These are phyloP conservation scores for Tuber aestivum DNA, from an alignment of 495 filamentous ascomycete genomes.

Conservation along the genomic window DNA sequence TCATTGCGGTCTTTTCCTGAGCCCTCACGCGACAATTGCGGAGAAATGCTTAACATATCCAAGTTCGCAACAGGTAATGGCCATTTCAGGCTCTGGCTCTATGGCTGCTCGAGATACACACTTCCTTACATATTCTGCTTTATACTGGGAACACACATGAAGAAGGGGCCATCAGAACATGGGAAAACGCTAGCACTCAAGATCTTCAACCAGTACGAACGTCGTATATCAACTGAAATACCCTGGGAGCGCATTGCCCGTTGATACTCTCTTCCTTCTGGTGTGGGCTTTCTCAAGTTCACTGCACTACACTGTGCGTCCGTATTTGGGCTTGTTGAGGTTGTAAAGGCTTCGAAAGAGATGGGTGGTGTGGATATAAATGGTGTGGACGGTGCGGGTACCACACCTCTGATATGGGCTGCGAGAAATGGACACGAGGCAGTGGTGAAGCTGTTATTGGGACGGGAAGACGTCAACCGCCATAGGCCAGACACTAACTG, in stretches of 20 bases:
- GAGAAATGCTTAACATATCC: not conserved
- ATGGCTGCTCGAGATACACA: not conserved
- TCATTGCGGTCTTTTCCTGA: not conserved
- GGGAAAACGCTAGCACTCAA: not conserved
- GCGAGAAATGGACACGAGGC: too few relatives aligned
- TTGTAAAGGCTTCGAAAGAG: too few relatives aligned
- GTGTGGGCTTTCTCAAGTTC: not conserved
- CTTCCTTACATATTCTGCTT: not conserved
- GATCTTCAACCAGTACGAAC: not conserved
- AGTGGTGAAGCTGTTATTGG: too few relatives aligned
- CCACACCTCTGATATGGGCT: too few relatives aligned
- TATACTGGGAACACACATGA: not conserved
- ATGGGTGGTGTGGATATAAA: too few relatives aligned
- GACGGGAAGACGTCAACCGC: too few relatives aligned
- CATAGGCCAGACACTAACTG: too few relatives aligned
- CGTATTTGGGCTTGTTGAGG: not conserved
- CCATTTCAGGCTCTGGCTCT: not conserved
- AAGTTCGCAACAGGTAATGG: not conserved
- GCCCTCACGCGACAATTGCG: not conserved
- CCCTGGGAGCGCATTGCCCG: not conserved
- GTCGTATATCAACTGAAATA: not conserved
- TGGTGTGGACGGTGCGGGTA: too few relatives aligned
- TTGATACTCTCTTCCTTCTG: not conserved
- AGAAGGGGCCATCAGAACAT: not conserved
- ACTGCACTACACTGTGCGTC: not conserved